Evolutionary conservation across 1,284 basidiomycete genomes (phyloP), one percentile per base, ranked within the genome.

Genomic region (Termitomyces sp.): DNA sequence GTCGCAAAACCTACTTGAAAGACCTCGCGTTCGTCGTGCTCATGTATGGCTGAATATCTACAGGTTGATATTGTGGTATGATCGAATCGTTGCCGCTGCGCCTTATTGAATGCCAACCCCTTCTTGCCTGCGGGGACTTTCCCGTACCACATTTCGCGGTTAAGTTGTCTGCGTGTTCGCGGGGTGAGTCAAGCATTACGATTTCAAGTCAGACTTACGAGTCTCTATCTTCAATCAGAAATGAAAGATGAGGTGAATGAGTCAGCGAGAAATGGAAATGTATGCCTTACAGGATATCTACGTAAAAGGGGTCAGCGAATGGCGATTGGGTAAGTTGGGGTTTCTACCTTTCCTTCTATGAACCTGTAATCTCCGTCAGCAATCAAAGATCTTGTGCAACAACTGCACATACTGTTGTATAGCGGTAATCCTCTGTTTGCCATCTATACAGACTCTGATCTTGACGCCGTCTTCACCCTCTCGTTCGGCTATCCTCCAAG

Each of bases 351-450:
- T 30, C 83, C 83, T 52, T 80, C 74, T 68, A 84, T 76, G 60
- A 86, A 86, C 46, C 80, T 82, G 21, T 3, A 34, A 18, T 19
- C 18, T 16, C 16, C 16, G 45, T 37, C 45, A 46, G 5, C 9
- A 11, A 26, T 37, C 11, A 16, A 18, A 11, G 1, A 37, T 46
- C 11, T 9, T 35, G 10, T 33, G 9, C n/a, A 37, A 42, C 50
- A 28, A 42, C 39, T n/a, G 40, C 19, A 55, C 59, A 16, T 44
- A 82, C 83, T 73, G 70, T 42, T 77, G 71, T 30, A 88, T 79
- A 0, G 85, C 85, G 1, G 86, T 88, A 43, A 88, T 59, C n/a
- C 86, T 72, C 60, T 88, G 85, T 62, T 88, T 88, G 5, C 86
- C 85, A 53, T 87, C 85, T 13, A 88, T 85, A 54, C 85, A 88